Conservation (phyloP, 805 yeast genomes). For the Cyberlindnera petersonii region DNA sequence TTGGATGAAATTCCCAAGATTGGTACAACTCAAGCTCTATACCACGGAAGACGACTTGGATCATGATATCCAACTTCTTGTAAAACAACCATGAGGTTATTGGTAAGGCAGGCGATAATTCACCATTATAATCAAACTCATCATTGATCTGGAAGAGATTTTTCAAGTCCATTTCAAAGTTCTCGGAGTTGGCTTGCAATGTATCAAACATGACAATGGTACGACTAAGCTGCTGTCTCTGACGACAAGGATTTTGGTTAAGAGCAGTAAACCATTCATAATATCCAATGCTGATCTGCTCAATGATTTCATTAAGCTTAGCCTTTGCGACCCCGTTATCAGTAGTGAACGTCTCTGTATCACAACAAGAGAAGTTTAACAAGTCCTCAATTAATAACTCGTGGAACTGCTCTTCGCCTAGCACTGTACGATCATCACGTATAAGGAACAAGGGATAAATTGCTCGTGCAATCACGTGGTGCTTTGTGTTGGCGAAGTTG, state of each 20-base stretch:
- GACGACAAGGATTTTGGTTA: slow-evolving; percentile 73
- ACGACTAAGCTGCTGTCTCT: slow-evolving; percentile 68
- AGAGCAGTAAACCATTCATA: slow-evolving; percentile 40
- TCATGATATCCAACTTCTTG: slow-evolving; percentile 66
- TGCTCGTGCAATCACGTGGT: slow-evolving; percentile 53
- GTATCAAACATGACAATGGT: slow-evolving; percentile 66
- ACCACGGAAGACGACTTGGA: slow-evolving; percentile 67
- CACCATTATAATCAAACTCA: slow-evolving; percentile 19
- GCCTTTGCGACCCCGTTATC: slow-evolving; percentile 23
- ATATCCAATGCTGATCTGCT: slow-evolving; percentile 45
- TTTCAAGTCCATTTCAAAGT: slow-evolving; percentile 48
- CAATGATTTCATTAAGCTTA: slow-evolving; percentile 32
- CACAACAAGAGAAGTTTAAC: slow-evolving; percentile 39
- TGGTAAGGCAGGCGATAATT: slow-evolving; percentile 48
- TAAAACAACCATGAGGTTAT: slow-evolving; percentile 66
- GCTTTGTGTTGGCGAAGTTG: slow-evolving; percentile 32
- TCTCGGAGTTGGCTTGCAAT: slow-evolving; percentile 70
- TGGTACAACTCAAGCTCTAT: slow-evolving; percentile 72
- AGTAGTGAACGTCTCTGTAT: slow-evolving; percentile 30
- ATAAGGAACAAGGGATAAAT: slow-evolving; percentile 57
- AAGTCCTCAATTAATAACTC: slow-evolving; percentile 40
- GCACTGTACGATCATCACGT: slow-evolving; percentile 55
- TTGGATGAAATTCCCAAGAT: slow-evolving; percentile 60
- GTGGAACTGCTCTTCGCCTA: slow-evolving; percentile 45
- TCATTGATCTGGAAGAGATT: slow-evolving; percentile 33